Conservation (phyloP, 169 alveolate genomes). For the Cryptosporidium muris region DNA sequence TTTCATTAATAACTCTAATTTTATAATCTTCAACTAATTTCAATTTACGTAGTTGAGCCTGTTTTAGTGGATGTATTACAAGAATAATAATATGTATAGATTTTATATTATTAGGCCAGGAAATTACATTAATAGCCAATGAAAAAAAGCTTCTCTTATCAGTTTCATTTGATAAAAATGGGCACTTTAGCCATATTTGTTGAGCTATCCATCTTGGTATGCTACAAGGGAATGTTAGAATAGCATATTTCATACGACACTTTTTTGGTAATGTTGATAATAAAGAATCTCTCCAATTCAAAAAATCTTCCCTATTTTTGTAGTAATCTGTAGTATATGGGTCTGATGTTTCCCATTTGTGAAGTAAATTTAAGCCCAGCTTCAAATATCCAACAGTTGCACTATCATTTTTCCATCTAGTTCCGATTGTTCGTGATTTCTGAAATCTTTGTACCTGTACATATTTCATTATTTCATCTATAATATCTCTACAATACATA, state of each 20-base stretch:
- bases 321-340: slow-evolving; percentile 59
- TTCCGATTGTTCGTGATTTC: slow-evolving; percentile 64
- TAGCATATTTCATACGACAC: slow-evolving; percentile 64
- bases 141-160: slow-evolving; percentile 62
- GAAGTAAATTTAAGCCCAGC: slow-evolving; percentile 51
- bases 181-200: slow-evolving; percentile 67
- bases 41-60: slow-evolving; percentile 40
- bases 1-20: not conserved
- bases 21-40: slow-evolving; percentile 30
- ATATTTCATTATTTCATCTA: slow-evolving; percentile 60
- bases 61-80: slow-evolving; percentile 54
- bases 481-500: slow-evolving; percentile 45
- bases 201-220: slow-evolving; percentile 68
- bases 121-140: slow-evolving; percentile 40
- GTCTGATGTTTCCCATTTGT: slow-evolving; percentile 69
- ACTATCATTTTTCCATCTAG: slow-evolving; percentile 65
- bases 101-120: slow-evolving; percentile 68
- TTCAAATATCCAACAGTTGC: slow-evolving; percentile 33
- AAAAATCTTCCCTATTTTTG: slow-evolving; percentile 47
- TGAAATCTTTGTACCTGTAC: slow-evolving; percentile 68
- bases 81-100: slow-evolving; percentile 37
- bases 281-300: slow-evolving; percentile 67
- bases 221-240: slow-evolving; percentile 62
- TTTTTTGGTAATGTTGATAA: slow-evolving; percentile 49
- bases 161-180: slow-evolving; percentile 50